A percentile compares a stretch with the other conserved stretches of the same genome.
These are phyloP conservation scores for Fennellomyces sp. DNA, from an alignment of 371 early-diverging fungal genomes.

Conservation along the genomic window DNA sequence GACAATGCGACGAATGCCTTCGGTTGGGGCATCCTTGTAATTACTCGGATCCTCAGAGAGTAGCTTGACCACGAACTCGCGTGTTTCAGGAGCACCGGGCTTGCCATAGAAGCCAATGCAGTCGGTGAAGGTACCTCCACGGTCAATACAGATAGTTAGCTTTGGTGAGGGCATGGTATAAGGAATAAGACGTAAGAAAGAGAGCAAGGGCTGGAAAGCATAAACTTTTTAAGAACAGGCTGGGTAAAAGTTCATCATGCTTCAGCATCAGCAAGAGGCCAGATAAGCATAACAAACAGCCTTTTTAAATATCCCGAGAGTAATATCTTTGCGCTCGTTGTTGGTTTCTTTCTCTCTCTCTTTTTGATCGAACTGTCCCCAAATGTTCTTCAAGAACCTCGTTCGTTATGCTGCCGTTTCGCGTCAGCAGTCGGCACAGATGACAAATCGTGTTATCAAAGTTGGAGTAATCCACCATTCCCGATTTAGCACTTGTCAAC, in stretches of 20 bases:
- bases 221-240: background rate
- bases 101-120: conserved; percentile 72
- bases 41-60: conserved; percentile 91
- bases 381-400: no score
- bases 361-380: no score
- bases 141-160: conserved; percentile 77
- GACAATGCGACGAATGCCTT: conserved; percentile 92
- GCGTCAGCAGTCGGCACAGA: no score
- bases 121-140: conserved; percentile 92
- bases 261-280: background rate
- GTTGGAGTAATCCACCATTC: background rate
- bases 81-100: conserved; percentile 52
- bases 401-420: no score
- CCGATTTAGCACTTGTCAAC: background rate
- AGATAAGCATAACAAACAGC: no score
- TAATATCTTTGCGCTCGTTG: background rate
- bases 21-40: conserved; percentile 93
- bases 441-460: background rate
- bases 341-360: no score
- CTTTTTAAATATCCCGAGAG: background rate
- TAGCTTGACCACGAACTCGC: conserved; percentile 75
- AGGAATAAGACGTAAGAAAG: background rate
- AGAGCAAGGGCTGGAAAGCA: background rate
- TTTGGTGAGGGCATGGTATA: conserved; percentile 5
- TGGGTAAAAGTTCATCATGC: background rate